phyloP scores from a whole-genome alignment of 2,329 filamentous ascomycete species.

The Chalaropsis ovoidea region DNA sequence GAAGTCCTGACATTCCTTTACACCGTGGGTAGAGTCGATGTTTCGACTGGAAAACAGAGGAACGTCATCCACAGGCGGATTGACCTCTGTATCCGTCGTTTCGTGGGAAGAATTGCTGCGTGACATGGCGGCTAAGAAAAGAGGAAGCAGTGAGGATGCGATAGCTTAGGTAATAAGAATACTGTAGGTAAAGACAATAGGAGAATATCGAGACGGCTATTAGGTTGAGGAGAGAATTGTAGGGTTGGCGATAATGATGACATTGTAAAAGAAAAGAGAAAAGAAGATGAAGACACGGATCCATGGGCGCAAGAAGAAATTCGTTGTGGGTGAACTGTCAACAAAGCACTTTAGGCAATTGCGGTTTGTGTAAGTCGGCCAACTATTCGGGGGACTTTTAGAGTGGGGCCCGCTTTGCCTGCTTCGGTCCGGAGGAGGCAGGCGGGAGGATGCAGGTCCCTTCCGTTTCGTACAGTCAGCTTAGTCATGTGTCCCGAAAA shows the following conservation, averaged over 20 bases:
- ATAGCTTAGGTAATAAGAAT: neutral
- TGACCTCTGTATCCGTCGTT: neutral
- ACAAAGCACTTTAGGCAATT: neutral
- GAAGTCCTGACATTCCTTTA: constrained; percentile 12
- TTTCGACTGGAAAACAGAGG: neutral
- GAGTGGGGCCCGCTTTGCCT: neutral
- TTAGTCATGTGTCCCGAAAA: neutral
- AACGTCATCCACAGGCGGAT: neutral
- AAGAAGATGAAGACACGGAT: neutral
- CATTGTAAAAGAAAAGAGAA: neutral
- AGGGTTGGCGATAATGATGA: neutral
- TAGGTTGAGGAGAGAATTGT: neutral
- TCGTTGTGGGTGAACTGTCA: neutral
- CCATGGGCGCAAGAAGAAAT: neutral
- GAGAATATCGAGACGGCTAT: neutral
- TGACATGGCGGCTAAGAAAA: neutral
- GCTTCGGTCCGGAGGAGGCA: neutral
- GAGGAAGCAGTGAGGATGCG: neutral
- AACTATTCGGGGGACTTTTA: neutral
- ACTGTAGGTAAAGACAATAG: neutral
- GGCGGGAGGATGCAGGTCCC: neutral
- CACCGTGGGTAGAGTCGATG: neutral
- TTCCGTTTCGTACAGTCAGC: neutral
- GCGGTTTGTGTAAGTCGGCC: neutral
- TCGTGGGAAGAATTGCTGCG: neutral